These are phyloP conservation scores for Dictyostelium firmibasis DNA, from an alignment of 78 protist species.

Conservation along the genomic window DNA sequence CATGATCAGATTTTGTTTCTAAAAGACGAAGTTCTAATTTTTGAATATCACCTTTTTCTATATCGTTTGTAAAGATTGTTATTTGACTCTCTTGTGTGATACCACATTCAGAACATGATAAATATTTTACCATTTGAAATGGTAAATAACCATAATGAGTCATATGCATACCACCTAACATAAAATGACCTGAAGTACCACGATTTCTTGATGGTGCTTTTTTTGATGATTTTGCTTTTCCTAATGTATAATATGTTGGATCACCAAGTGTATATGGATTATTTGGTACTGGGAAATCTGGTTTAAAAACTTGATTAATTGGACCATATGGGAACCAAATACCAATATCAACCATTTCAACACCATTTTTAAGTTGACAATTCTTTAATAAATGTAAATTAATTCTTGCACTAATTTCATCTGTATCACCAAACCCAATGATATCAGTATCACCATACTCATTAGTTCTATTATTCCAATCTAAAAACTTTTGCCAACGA, in stretches of 20 bases:
- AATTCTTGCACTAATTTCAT: not conserved
- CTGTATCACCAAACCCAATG: slow-evolving; percentile 15
- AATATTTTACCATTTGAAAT: not conserved
- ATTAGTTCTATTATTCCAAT: not conserved
- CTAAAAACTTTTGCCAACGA: slow-evolving; percentile 4
- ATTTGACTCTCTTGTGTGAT: not conserved
- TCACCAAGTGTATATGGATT: not conserved
- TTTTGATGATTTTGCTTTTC: not conserved
- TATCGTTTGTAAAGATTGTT: not conserved
- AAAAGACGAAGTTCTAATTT: not conserved
- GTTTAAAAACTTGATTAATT: not conserved
- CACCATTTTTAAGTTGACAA: not conserved
- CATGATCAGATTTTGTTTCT: not conserved
- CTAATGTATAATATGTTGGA: not conserved
- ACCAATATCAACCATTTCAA: not conserved
- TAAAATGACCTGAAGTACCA: not conserved
- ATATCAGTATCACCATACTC: not conserved
- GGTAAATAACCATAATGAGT: slow-evolving; percentile 14
- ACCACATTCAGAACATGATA: slow-evolving; percentile 17
- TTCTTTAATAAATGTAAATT: not conserved
- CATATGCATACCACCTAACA: slow-evolving; percentile 18
- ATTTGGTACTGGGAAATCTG: not conserved
- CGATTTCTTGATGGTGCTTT: not conserved
- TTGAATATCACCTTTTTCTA: not conserved
- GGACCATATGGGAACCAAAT: slow-evolving; percentile 17